These are phyloP conservation scores for Geranomyces michiganensis DNA, from an alignment of 192 early-diverging fungal species.

Conservation along the genomic window DNA sequence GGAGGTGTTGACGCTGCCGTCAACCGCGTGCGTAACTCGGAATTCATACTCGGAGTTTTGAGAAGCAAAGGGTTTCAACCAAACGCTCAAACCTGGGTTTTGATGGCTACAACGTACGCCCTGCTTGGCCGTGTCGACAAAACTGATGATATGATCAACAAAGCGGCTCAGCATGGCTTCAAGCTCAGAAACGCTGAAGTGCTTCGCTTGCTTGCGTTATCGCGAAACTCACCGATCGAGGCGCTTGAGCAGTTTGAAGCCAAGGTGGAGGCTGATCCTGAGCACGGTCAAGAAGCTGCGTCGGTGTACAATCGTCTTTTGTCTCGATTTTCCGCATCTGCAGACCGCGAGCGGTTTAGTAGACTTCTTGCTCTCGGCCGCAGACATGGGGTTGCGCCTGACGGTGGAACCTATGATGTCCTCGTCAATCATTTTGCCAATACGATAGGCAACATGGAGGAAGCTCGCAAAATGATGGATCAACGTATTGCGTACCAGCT, in stretches of 20 bases:
- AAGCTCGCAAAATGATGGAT: conserved; percentile 11
- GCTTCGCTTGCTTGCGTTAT: neutral
- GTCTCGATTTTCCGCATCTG: neutral
- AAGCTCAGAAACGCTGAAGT: neutral
- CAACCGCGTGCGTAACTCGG: neutral
- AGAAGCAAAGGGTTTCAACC: conserved; percentile 15
- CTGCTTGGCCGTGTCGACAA: conserved; percentile 6
- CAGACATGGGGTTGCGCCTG: conserved; percentile 9
- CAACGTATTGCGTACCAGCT: neutral
- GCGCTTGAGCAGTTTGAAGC: neutral
- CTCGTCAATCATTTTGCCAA: conserved; percentile 15
- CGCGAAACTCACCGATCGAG: neutral
- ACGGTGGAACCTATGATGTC: conserved; percentile 26
- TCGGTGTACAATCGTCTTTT: conserved; percentile 4
- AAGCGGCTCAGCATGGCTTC: neutral
- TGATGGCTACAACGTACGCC: conserved; percentile 24
- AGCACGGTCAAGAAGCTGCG: neutral
- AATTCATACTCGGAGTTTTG: conserved; percentile 12
- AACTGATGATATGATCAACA: neutral
- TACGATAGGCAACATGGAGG: neutral
- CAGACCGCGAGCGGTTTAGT: neutral
- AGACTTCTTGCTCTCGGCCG: neutral
- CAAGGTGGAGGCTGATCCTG: neutral
- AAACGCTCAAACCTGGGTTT: conserved; percentile 9
- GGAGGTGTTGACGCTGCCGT: too few species aligned